Evolutionary conservation across 2,329 filamentous ascomycete species (phyloP), one percentile per base, ranked within the genome.

Genomic region (Venturia oleaginea): DNA sequence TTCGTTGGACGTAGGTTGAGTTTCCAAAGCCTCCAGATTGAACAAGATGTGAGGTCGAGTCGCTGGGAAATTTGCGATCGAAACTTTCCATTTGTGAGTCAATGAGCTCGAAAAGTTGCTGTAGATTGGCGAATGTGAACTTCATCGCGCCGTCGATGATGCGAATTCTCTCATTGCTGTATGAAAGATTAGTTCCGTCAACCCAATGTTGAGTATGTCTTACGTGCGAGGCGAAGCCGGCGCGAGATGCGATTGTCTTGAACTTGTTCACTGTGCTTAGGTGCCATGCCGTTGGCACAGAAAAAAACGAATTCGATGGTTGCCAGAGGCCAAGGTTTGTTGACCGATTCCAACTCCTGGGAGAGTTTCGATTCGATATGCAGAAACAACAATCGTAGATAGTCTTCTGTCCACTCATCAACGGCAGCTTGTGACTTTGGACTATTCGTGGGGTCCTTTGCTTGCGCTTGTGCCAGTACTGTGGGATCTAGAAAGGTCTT

Each of bases 221-320:
- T 0, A 67, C 65, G n/a, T 68, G 67, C 4, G 68, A 65, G 4
- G 80, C 82, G 66, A 83, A 85, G 0, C 82, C 82, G 0, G 81
- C 79, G 19, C 75, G 71, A 17, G 70, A 68, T 2, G 84, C 78
- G 37, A 82, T 77, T 0, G 69, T 68, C 65, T 80, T 80, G 72
- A 83, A 84, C 5, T 71, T 72, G 70, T 84, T 82, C 61, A 84
- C 79, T 2, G 80, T 78, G 8, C 76, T 75, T 65, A 80, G 74
- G 2, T 73, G 79, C 83, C 83, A 85, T 0, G 83, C 84, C 1
- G 83, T 85, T 0, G 83, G 83, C 0, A 84, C 81, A 57, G 80
- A 82, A 71, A 85, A 85, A 85, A 10, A 84, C 72, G 67, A 84
- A 85, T 46, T 80, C 77, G 1, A 85, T 78, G 0, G 72, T 72